These are phyloP conservation scores for Gleditsia sinensis DNA, from an alignment of 306 rosid species.

Conservation along the genomic window DNA sequence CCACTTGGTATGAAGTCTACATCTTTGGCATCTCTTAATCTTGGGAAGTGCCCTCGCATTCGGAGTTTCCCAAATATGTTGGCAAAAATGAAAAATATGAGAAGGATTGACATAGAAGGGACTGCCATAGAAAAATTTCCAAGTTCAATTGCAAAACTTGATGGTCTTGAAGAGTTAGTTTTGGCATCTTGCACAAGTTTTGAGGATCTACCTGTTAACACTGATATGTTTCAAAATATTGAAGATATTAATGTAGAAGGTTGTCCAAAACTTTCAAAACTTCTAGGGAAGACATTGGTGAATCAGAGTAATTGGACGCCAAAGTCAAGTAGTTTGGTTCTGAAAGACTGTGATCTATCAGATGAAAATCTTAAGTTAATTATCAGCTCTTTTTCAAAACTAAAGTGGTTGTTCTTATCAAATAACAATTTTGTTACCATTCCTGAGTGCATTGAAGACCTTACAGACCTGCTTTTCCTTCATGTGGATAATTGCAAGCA, in stretches of 20 bases:
- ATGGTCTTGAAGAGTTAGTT: conserved; percentile 21
- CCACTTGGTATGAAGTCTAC: conserved; percentile 26
- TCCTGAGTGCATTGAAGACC: conserved; percentile 38
- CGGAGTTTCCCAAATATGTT: conserved; percentile 29
- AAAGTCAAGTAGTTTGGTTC: conserved; percentile 22
- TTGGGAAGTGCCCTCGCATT: conserved; percentile 7
- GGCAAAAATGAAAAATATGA: conserved; percentile 29
- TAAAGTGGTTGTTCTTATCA: conserved; percentile 35
- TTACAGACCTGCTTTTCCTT: conserved; percentile 29
- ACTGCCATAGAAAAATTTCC: conserved; percentile 32
- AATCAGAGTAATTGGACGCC: conserved; percentile 5
- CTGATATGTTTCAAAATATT: conserved; percentile 25
- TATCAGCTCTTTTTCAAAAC: conserved; percentile 12
- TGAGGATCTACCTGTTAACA: conserved; percentile 29
- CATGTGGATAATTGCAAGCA: conserved; percentile 19
- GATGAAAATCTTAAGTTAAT: conserved; percentile 34
- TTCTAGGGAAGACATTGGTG: conserved; percentile 7
- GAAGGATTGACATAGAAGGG: conserved; percentile 29
- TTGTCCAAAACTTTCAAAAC: conserved; percentile 31
- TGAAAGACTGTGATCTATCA: conserved; percentile 28
- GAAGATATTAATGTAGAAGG: conserved; percentile 8
- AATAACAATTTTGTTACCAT: conserved; percentile 31
- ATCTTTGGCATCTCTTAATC: conserved; percentile 25
- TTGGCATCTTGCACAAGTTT: conserved; percentile 33
- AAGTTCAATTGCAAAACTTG: conserved; percentile 28